phyloP scores from a whole-genome alignment of 768 basidiomycete genomes.

The Amanita inopinata region DNA sequence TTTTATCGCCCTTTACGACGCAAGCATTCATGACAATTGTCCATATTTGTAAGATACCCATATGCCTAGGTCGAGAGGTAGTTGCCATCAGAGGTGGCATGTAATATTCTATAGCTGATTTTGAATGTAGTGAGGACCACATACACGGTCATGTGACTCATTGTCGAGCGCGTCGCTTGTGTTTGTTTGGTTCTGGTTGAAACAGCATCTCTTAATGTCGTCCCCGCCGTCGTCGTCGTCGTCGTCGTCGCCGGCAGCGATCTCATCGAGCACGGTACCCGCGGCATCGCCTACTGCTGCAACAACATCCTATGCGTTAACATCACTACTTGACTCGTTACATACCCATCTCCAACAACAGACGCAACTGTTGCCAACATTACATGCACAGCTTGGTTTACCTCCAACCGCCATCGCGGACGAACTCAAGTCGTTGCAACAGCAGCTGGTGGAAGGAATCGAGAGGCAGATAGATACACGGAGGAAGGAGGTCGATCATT shows the following conservation, averaged over 20 bases:
- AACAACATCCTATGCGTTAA: constrained; percentile 32
- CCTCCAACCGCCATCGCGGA: constrained; percentile 73
- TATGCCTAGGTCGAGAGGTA: too few species aligned
- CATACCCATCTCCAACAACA: constrained; percentile 74
- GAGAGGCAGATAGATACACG: constrained; percentile 62
- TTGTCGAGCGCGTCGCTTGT: constrained; percentile 10
- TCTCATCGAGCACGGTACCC: constrained; percentile 1
- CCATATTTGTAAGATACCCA: too few species aligned
- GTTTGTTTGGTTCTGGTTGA: constrained; percentile 8
- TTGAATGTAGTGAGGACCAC: too few species aligned
- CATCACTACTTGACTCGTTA: constrained; percentile 64
- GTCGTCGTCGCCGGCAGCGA: background rate
- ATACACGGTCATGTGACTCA: constrained; percentile 12
- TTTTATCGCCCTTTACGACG: too few species aligned
- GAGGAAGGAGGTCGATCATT: constrained; percentile 68
- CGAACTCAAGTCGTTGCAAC: constrained; percentile 65
- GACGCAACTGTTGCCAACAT: constrained; percentile 69
- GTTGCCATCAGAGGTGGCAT: too few species aligned
- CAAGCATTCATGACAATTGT: too few species aligned
- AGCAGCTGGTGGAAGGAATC: constrained; percentile 66
- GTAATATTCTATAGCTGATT: too few species aligned
- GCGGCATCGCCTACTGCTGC: constrained; percentile 18
- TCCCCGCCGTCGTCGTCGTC: constrained; percentile 2
- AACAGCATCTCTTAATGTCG: background rate
- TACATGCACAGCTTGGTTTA: constrained; percentile 79